These are phyloP conservation scores for Gracilaria vermiculophylla DNA, from an alignment of 23 red algal species.

Conservation along the genomic window DNA sequence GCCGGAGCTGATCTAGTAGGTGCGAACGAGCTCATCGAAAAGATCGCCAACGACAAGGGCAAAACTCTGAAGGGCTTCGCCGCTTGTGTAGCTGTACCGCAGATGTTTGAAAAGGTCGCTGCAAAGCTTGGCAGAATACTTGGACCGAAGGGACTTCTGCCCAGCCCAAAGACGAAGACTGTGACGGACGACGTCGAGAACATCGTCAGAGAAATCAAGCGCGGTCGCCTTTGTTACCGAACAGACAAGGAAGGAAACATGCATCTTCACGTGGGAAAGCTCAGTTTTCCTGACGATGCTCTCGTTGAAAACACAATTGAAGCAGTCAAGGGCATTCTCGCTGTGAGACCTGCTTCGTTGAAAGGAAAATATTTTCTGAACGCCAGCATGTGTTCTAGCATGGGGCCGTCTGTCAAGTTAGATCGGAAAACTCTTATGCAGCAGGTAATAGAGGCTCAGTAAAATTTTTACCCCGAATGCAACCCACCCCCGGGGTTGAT, in stretches of 20 bases:
- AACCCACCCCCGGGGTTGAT: too few relatives aligned
- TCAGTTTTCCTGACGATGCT: slow-evolving; percentile 49
- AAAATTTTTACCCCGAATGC: background rate
- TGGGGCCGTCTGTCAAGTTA: slow-evolving; percentile 54
- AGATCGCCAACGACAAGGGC: slow-evolving; percentile 12
- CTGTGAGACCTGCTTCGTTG: slow-evolving; percentile 19
- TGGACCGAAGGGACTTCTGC: slow-evolving; percentile 72
- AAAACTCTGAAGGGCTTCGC: slow-evolving; percentile 33
- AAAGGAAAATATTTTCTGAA: slow-evolving; percentile 37
- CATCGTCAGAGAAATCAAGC: slow-evolving; percentile 32
- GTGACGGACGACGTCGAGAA: slow-evolving; percentile 49
- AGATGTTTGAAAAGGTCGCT: slow-evolving; percentile 45
- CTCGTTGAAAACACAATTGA: slow-evolving; percentile 41
- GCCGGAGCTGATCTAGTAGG: slow-evolving; percentile 65
- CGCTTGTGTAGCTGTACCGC: slow-evolving; percentile 50
- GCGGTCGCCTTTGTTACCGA: slow-evolving; percentile 43
- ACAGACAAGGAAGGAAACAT: slow-evolving; percentile 35
- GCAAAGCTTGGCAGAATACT: slow-evolving; percentile 38
- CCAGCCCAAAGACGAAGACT: slow-evolving; percentile 48
- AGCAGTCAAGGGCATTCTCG: slow-evolving; percentile 4
- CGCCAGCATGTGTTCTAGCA: slow-evolving; percentile 36
- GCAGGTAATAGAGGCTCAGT: background rate
- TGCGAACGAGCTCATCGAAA: slow-evolving; percentile 49
- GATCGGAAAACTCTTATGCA: slow-evolving; percentile 18
- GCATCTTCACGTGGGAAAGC: slow-evolving; percentile 55